Evolutionary conservation across 345 rosid genomes (phyloP).

Genomic region (Eucalyptus albens): DNA sequence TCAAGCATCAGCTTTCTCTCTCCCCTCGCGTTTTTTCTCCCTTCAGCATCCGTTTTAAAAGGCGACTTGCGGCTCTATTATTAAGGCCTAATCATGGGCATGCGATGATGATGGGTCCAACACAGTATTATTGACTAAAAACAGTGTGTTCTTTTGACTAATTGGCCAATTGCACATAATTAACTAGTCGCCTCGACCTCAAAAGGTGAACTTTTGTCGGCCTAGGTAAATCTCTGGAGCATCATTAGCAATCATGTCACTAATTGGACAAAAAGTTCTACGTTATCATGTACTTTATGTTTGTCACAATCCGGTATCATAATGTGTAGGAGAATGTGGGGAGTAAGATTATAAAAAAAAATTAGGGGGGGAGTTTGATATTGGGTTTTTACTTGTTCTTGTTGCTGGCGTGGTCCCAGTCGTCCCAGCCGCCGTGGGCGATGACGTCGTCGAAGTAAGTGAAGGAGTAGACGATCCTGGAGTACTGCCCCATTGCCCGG

Average conservation of each 20-base stretch:
- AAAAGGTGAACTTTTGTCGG: background rate
- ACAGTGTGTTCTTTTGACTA: background rate
- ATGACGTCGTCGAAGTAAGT: slow-evolving; percentile 81
- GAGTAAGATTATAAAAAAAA: background rate
- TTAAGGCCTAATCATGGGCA: background rate
- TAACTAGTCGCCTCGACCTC: background rate
- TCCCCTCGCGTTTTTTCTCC: background rate
- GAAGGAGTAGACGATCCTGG: slow-evolving; percentile 78
- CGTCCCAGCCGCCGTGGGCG: slow-evolving; percentile 98
- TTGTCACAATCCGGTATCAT: background rate
- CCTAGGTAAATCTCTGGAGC: background rate
- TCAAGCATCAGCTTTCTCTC: background rate
- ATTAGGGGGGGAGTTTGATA: too few species aligned
- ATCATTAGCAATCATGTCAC: background rate
- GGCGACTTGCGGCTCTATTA: background rate
- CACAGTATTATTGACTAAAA: background rate
- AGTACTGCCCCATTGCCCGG: slow-evolving; percentile 96
- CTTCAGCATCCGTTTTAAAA: background rate
- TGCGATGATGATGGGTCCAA: background rate
- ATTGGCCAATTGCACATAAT: background rate
- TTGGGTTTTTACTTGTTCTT: slow-evolving; percentile 55
- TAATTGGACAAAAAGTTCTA: background rate
- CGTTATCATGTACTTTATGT: background rate
- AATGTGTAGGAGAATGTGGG: background rate
- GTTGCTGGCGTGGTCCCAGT: slow-evolving; percentile 87